Evolutionary conservation across 2,329 filamentous ascomycete genomes (phyloP), one percentile per base, ranked within the genome.

Genomic region (Furcasterigmium furcatum): DNA sequence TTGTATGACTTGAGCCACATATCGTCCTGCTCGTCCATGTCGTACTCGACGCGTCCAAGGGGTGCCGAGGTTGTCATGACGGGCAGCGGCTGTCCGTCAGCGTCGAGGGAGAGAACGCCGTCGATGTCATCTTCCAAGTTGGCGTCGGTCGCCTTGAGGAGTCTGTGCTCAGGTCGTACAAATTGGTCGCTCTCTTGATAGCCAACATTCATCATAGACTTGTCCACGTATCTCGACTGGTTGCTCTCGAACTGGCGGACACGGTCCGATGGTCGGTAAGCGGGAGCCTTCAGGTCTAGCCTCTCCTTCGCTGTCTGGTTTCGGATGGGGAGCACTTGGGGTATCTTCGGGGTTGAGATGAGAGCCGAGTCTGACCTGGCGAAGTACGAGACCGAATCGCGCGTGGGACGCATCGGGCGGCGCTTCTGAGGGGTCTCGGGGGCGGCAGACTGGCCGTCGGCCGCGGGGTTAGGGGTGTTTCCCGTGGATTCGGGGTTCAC

Each of bases 21-120:
- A 55, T 96, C 91, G 63, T 99, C 94, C 61, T 99, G 94, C 67
- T 99, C 94, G 60, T 99, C 94, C 94, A 99, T 99, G 64, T 99
- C 94, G 63, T 99, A 99, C 63, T 99, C 94, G 18, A 99, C 94
- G 46, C 89, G 84, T 12, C 90, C 89, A 32, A 95, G 78, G 29
- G 62, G 59, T 16, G 72, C 72, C 43, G 69, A 70, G 29, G 67
- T 67, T 5, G 72, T 69, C 32, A 62, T 59, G 34, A 19, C 34
- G n/a, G 32, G 41, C 13, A 32, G n/a, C 32, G 65, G 64, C 5
- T 55, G 73, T 6, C 69, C 61, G 38, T 88, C 84, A 9, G 76
- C 78, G 41, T 88, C 86, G 16, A 57, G 55, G 2, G 61, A 56
- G 29, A 66, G 59, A 3, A 67, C 62, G 38, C 73, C 66, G 18